Conservation (phyloP, 2,329 filamentous ascomycete genomes). For the Kalmusia sp. region DNA sequence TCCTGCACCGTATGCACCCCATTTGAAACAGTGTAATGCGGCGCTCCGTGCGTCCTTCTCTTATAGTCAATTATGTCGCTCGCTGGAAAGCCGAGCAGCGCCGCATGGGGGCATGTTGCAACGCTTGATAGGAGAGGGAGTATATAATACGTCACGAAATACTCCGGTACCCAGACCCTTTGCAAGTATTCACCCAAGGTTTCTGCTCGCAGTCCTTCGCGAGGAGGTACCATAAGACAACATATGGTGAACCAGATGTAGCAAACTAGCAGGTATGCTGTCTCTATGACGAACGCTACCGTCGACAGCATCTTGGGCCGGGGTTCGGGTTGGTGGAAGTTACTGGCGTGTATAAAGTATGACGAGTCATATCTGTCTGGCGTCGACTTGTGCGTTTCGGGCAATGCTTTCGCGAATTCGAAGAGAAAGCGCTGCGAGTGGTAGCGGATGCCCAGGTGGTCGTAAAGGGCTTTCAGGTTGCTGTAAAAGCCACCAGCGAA, state of each 20-base stretch:
- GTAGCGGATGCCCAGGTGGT: conserved; percentile 60
- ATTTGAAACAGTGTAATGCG: conserved; percentile 59
- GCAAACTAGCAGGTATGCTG: conserved; percentile 55
- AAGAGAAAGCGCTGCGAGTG: conserved; percentile 62
- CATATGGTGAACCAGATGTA: conserved; percentile 63
- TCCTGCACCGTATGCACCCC: conserved; percentile 60
- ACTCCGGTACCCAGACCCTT: conserved; percentile 58
- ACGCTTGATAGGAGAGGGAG: conserved; percentile 63
- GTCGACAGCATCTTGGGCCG: conserved; percentile 47
- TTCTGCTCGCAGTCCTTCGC: conserved; percentile 43
- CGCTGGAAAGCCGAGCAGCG: conserved; percentile 60
- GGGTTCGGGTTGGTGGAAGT: conserved; percentile 58
- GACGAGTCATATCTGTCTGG: conserved; percentile 23
- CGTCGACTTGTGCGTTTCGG: conserved; percentile 4
- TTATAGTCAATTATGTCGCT: conserved; percentile 62
- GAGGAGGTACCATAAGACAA: conserved; percentile 57
- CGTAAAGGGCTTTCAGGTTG: conserved; percentile 64
- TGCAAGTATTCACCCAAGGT: conserved; percentile 57
- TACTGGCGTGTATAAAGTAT: conserved; percentile 63
- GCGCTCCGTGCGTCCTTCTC: conserved; percentile 53
- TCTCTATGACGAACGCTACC: conserved; percentile 53
- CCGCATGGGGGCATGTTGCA: conserved; percentile 61
- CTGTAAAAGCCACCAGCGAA: conserved; percentile 62
- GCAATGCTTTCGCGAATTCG: conserved; percentile 52
- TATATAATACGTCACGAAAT: conserved; percentile 59